Base-by-base conservation (phyloP, 1,284 basidiomycete species). In the Trametes pubescens region DNA sequence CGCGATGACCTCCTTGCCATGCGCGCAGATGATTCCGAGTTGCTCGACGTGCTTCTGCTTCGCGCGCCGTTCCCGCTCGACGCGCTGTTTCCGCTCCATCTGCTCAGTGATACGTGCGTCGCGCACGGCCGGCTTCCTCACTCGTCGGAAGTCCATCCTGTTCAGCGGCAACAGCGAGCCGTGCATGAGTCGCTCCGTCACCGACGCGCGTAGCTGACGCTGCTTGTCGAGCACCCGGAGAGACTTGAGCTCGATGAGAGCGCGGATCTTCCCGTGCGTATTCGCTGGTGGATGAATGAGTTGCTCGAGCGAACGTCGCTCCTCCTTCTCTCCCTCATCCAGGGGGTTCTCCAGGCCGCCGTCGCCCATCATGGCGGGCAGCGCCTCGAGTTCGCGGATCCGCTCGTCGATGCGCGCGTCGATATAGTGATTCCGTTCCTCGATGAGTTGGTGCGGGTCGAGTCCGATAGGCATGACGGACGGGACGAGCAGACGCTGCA, bases 21-120 rank as follows among this genome's bases (percentile, higher is more conserved):
- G 98, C 51, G 84, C 80, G 76, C 91, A 93, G 72, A 99, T 98
- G 66, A 94, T 87, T 52, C 84, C 84, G 73, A 99, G 92, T 75
- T 99, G 96, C 72, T 97, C 94, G 73, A 98, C 87, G 74, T 99
- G 98, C 75, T 98, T 96, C 81, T 96, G 93, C 78, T 99, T 98
- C 53, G 96, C 96, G 38, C 94, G 89, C 57, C 91, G 90, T 79
- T 99, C 97, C 24, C 96, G 90, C 69, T 99, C 96, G 8, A 88
- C 84, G 29, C 96, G 91, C 76, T 99, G 98, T 75, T 93, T 92
- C 62, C 95, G 86, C 79, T 99, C 98, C 16, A 93, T 87, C 69
- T 90, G 86, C 78, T 99, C 98, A 2, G 95, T 98, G 76, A 86
- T 88, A 43, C 95, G 91, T 21, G 95, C 95, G 74, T 99, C 96